Conservation (phyloP, 1,284 basidiomycete species). For the Trichosporon coremiiforme region DNA sequence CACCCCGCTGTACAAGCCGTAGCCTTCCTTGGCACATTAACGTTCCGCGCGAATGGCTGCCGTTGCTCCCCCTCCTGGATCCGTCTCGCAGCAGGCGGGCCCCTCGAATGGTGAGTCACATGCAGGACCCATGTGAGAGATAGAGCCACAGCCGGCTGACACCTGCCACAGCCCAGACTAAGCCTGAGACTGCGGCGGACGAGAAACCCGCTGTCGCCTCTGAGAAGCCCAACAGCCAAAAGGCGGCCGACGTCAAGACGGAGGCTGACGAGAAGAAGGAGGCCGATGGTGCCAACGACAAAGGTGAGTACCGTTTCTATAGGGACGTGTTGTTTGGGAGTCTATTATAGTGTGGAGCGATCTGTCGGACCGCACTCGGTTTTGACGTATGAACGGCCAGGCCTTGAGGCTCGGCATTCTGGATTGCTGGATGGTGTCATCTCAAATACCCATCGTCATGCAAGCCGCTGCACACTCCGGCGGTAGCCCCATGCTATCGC, state of each 20-base stretch:
- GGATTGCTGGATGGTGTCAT: constrained; percentile 1
- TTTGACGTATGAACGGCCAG: background rate
- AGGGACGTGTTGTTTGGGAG: background rate
- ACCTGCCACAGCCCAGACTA: constrained; percentile 15
- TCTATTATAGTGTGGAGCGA: constrained; percentile 12
- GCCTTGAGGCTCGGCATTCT: background rate
- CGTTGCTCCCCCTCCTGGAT: constrained; percentile 31
- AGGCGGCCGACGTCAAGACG: constrained; percentile 20
- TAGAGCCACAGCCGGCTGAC: background rate
- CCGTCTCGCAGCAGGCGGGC: constrained; percentile 24
- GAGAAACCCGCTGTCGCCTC: background rate
- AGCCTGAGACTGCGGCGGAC: background rate
- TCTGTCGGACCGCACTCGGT: background rate
- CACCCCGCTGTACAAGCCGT: background rate
- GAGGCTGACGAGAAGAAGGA: constrained; percentile 23
- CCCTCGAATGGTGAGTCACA: constrained; percentile 26
- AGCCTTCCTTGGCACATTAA: background rate
- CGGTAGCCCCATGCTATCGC: background rate
- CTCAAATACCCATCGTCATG: constrained; percentile 12
- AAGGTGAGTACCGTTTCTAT: constrained; percentile 22
- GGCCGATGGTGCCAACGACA: background rate
- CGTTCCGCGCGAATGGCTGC: constrained; percentile 30
- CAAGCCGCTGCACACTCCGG: constrained; percentile 4
- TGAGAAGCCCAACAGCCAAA: background rate
- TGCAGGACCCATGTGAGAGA: background rate